Evolutionary conservation across 2,329 filamentous ascomycete species (phyloP), one percentile per base, ranked within the genome.

Genomic region (Aspergillus sp.): DNA sequence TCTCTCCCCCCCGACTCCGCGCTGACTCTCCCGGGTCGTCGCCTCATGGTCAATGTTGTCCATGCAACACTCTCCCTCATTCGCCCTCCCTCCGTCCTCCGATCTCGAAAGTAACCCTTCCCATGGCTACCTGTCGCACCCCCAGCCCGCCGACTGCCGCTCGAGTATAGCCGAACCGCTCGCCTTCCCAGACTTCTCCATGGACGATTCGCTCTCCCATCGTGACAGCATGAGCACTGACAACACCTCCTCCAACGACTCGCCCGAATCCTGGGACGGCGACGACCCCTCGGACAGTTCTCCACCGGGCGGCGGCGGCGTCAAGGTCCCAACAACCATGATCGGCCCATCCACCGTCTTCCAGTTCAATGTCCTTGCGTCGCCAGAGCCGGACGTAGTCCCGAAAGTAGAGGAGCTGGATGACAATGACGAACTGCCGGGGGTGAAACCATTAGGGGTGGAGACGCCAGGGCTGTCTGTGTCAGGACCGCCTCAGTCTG

Each of bases 351-450:
- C 70, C 19, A 65, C 64, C 33, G 39, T 61, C 8, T 64, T 65
- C 44, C 58, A 49, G 31, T 70, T 73, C 45, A 64, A 64, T 41
- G 62, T 71, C 9, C 48, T 70, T 21, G 62, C 63, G 4, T 62
- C 66, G 19, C 63, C 60, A 31, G 61, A 64, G 31, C 27, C 62
- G 3, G 59, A 66, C 27, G 69, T 82, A 39, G 71, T 76, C 11
- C 81, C 82, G 21, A 85, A 85, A 72, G 71, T 84, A 43, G 82
- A 85, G 68, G 82, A 84, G 68, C 62, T 80, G 53, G 79, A 80
- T 17, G 74, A 80, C 24, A 73, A 73, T 6, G 62, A 77, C 50
- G 73, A 74, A 57, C 59, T 75, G 35, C 65, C 70, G 31, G 64
- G 60, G 55, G 69, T 73, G 57, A 71, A 73, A 58, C 58, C 65